Evolutionary conservation across 2,329 filamentous ascomycete genomes (phyloP), one percentile per base, ranked within the genome.

Genomic region (Sordariomycetes sp.): DNA sequence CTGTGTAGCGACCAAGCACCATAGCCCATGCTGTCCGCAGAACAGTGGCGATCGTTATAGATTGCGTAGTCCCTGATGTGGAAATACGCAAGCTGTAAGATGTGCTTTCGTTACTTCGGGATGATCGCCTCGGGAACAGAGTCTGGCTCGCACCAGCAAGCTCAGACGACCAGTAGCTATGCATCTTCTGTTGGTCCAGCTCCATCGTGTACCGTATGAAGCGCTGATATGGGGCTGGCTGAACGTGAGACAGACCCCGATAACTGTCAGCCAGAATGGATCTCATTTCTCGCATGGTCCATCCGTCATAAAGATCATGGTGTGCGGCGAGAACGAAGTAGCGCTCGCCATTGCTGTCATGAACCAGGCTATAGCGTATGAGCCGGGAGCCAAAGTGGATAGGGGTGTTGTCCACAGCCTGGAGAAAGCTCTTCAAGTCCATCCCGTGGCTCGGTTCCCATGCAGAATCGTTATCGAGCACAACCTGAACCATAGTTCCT

Each of bases 241-340:
- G 21, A 10, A 11, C 14, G n/a, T n/a, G n/a, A n/a, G n/a, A n/a
- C n/a, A 11, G 8, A 12, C 19, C 19, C 20, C 15, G 12, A 11
- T 37, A 37, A 14, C 20, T 15, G 4, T 18, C n/a, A n/a, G 21
- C 16, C 12, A 46, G 27, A 2, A 20, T 23, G 14, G 27, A 21
- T 8, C 39, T 15, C 6, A 42, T 35, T 0, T 44, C 30, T 11
- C 20, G 21, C 25, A 39, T 16, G 5, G 45, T 44, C 45, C 45
- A 50, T 4, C 48, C 50, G 25, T 53, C 50, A 21, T 49, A 48
- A 1, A 50, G 21, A 4, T 47, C 40, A 20, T 53, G 50, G 17
- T 53, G 50, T 3, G 39, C 38, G 5, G 45, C 46, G 34, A 42
- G 47, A 4, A 49, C 37, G 10, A 54, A 46, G 6, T 29, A 46